Evolutionary conservation across 176 grass and related monocot species (phyloP).

Genomic region (Triticum monococcum): DNA sequence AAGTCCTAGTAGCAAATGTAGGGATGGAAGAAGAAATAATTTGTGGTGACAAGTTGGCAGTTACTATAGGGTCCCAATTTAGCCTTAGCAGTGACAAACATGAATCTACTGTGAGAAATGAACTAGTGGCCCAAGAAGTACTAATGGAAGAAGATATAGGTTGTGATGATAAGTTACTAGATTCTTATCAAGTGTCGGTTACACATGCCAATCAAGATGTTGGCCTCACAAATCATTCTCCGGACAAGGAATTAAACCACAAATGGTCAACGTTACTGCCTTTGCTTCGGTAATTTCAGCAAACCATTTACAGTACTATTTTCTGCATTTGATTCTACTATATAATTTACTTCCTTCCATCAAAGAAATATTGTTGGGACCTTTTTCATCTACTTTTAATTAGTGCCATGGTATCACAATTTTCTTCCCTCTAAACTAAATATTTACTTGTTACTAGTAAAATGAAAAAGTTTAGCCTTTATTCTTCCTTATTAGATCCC

Average conservation of each 20-base stretch:
- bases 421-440: too few species aligned
- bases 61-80: not conserved
- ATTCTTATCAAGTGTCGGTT: not conserved
- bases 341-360: not conserved
- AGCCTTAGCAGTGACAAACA: not conserved
- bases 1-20: not conserved
- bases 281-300: slow-evolving; percentile 26
- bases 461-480: too few species aligned
- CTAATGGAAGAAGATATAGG: not conserved
- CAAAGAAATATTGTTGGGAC: too few species aligned
- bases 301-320: not conserved
- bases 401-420: too few species aligned
- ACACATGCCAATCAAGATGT: slow-evolving; percentile 20
- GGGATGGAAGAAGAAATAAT: not conserved
- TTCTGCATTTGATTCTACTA: not conserved
- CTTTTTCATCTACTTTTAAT: too few species aligned
- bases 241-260: not conserved
- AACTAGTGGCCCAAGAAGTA: not conserved
- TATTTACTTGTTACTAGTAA: too few species aligned
- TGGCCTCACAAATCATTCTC: not conserved
- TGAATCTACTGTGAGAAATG: not conserved
- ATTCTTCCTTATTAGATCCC: too few species aligned
- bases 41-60: not conserved
- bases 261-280: not conserved
- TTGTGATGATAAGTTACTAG: not conserved